These are phyloP conservation scores for Oryza meridionalis DNA, from an alignment of 176 grass and related monocot genomes.

Conservation along the genomic window DNA sequence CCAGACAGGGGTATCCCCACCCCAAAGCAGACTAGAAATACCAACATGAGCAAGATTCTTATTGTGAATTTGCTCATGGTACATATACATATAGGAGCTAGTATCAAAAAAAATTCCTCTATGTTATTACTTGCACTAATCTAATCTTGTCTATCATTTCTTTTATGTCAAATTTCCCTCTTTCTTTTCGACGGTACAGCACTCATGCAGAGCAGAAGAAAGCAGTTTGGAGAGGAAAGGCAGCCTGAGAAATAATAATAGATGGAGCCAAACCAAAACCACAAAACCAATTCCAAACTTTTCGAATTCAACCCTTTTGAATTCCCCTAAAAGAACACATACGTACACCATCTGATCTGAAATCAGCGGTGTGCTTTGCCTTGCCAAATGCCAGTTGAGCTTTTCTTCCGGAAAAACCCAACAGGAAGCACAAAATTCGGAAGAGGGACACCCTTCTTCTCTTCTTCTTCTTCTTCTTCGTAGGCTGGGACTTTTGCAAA, in stretches of 20 bases:
- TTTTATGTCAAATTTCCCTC: background rate
- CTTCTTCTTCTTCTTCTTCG: background rate
- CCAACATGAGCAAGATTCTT: background rate
- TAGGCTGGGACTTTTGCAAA: background rate
- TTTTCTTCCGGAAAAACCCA: conserved; percentile 9
- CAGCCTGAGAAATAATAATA: background rate
- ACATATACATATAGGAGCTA: too few species aligned
- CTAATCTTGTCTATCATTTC: background rate
- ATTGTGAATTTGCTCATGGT: background rate
- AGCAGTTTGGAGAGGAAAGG: background rate
- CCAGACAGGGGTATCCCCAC: background rate
- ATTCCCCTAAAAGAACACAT: background rate
- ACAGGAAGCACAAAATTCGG: background rate
- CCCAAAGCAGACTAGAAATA: background rate
- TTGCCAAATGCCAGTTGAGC: background rate
- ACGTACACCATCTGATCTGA: too few species aligned
- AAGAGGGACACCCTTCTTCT: background rate
- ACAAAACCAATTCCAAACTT: background rate
- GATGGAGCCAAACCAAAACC: too few species aligned
- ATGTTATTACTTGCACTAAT: background rate
- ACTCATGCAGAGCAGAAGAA: background rate
- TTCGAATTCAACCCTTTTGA: background rate
- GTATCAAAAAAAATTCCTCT: background rate
- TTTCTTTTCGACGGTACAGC: background rate
- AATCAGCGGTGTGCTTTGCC: too few species aligned